Conservation (phyloP, 805 yeast genomes). For the Myxozyma vanderwaltii region DNA sequence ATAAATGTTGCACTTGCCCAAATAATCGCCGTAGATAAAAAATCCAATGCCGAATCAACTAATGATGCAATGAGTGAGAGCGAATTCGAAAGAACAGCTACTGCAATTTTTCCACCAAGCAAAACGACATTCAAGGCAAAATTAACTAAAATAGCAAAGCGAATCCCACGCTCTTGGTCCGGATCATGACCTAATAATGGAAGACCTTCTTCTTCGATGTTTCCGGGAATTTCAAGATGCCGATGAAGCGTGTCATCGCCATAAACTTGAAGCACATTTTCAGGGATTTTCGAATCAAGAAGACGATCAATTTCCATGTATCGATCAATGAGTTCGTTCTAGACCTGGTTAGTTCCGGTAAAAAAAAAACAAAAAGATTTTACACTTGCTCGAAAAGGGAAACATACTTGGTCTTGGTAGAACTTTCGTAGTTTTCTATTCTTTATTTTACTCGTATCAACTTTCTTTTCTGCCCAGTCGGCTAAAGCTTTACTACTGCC, state of each 20-base stretch:
- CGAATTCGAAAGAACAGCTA: conserved; percentile 64
- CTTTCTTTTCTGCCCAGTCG: conserved; percentile 46
- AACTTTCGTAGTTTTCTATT: conserved; percentile 46
- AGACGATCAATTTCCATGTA: conserved; percentile 63
- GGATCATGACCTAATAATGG: conserved; percentile 52
- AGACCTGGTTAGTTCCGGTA: no score
- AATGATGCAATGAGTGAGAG: conserved; percentile 77
- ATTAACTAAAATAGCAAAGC: conserved; percentile 64
- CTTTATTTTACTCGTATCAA: conserved; percentile 37
- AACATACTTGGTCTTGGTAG: conserved; percentile 56
- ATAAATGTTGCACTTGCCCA: conserved; percentile 54
- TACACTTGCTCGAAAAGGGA: no score
- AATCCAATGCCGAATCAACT: conserved; percentile 74
- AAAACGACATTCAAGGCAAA: conserved; percentile 55
- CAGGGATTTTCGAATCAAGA: conserved; percentile 70
- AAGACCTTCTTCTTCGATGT: conserved; percentile 60
- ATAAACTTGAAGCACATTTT: conserved; percentile 66
- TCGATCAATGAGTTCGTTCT: conserved; percentile 61
- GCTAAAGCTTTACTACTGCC: conserved; percentile 47
- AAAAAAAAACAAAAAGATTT: conserved; percentile 31
- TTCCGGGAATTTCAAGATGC: conserved; percentile 55
- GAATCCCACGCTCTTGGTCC: conserved; percentile 49
- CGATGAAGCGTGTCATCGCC: conserved; percentile 44
- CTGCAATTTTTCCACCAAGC: conserved; percentile 56
- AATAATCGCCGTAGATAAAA: conserved; percentile 74